Percentiles rank a stretch among this genome's conserved stretches.
These are phyloP conservation scores for Beauveria pseudobassiana DNA, from an alignment of 2,329 filamentous ascomycete species.

Conservation along the genomic window DNA sequence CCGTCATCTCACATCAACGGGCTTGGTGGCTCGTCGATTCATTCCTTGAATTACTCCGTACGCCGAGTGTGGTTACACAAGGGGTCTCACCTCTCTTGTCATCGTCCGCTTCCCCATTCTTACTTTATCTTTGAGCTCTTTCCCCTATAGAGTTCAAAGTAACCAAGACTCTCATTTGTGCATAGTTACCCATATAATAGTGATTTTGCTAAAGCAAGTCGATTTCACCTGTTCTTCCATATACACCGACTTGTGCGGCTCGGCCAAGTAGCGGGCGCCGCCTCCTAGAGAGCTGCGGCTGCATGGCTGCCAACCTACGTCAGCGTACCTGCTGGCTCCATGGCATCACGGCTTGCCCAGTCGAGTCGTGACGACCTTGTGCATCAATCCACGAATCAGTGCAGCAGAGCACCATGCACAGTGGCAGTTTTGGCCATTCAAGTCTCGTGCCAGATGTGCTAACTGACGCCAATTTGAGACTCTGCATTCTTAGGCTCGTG, in stretches of 20 bases:
- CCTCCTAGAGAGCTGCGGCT: background rate
- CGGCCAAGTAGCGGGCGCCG: background rate
- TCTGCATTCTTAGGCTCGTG: slow-evolving; percentile 20
- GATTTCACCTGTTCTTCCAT: background rate
- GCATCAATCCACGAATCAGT: background rate
- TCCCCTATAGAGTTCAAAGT: background rate
- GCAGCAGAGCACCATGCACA: background rate
- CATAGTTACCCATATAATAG: background rate
- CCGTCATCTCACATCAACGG: background rate
- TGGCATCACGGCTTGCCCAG: background rate
- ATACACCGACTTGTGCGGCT: background rate
- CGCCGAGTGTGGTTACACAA: background rate
- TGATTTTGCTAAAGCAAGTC: background rate
- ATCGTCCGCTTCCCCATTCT: background rate
- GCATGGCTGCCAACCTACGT: slow-evolving; percentile 7
- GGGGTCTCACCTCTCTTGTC: background rate
- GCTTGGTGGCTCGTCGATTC: background rate
- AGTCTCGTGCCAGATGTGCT: background rate
- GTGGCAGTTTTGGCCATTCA: background rate
- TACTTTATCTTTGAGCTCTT: background rate
- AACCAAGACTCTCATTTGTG: background rate
- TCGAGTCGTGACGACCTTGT: background rate
- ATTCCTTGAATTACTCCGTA: background rate
- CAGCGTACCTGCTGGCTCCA: background rate
- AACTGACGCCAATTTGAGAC: background rate